Percentiles rank a stretch among this genome's conserved stretches.
Evolutionary conservation across 495 filamentous ascomycete genomes (phyloP).

Genomic region (Annulohypoxylon maeteangense): DNA sequence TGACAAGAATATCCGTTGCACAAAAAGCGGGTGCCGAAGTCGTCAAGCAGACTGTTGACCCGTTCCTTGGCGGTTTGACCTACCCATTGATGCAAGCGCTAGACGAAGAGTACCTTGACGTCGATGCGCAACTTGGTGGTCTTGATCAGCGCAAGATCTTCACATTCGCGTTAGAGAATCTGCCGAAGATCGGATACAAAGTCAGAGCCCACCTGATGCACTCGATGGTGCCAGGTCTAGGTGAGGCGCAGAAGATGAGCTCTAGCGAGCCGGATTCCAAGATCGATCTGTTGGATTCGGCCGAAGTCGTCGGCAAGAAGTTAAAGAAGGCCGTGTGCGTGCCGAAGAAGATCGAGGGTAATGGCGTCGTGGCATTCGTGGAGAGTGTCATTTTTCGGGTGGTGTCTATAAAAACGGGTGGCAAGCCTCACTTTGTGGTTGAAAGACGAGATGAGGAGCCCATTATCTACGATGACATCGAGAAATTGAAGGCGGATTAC

Average conservation of each 20-base stretch:
- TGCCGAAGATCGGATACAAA: slow-evolving; percentile 77
- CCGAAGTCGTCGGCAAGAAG: slow-evolving; percentile 79
- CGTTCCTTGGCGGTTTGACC: slow-evolving; percentile 79
- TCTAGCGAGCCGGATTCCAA: slow-evolving; percentile 75
- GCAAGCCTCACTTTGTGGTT: slow-evolving; percentile 64
- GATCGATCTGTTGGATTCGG: slow-evolving; percentile 87
- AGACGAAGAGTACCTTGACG: slow-evolving; percentile 89
- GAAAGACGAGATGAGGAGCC: slow-evolving; percentile 73
- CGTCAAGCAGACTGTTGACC: slow-evolving; percentile 86
- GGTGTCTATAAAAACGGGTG: slow-evolving; percentile 59
- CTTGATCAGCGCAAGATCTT: slow-evolving; percentile 95
- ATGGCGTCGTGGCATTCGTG: slow-evolving; percentile 84
- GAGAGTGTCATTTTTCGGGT: slow-evolving; percentile 86
- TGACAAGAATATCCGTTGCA: slow-evolving; percentile 74
- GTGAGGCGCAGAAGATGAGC: slow-evolving; percentile 76
- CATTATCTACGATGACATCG: slow-evolving; percentile 77
- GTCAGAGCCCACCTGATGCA: slow-evolving; percentile 88
- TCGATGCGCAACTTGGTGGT: slow-evolving; percentile 82
- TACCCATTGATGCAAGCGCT: slow-evolving; percentile 92
- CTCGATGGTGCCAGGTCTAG: slow-evolving; percentile 88
- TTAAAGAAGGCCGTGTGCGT: slow-evolving; percentile 81
- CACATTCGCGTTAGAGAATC: slow-evolving; percentile 75
- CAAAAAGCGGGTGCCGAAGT: slow-evolving; percentile 91
- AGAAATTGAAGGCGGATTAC: slow-evolving; percentile 82
- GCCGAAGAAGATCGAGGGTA: slow-evolving; percentile 81